phyloP scores from a whole-genome alignment of 2,329 filamentous ascomycete species.

The Xylaria sp. region DNA sequence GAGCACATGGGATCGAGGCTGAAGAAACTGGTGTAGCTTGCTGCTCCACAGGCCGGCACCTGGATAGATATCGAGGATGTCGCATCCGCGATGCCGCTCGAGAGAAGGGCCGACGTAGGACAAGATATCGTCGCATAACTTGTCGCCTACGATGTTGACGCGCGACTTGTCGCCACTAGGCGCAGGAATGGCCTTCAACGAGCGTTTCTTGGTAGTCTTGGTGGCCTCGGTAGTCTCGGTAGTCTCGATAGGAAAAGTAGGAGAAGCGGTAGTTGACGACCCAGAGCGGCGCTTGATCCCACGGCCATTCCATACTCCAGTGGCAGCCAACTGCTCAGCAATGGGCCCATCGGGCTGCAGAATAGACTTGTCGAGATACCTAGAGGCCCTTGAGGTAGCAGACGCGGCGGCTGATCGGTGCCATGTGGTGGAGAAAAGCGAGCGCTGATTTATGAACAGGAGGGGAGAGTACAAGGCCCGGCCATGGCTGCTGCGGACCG shows the following conservation, averaged over 20 bases:
- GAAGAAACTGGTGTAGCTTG: conserved; percentile 73
- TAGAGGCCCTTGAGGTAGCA: background rate
- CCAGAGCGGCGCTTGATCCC: background rate
- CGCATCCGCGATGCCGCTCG: conserved; percentile 74
- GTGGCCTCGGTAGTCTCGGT: no score
- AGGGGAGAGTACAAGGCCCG: conserved; percentile 28
- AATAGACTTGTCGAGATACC: conserved; percentile 4
- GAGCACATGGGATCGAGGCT: conserved; percentile 82
- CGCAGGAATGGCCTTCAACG: background rate
- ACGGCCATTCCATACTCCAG: conserved; percentile 26
- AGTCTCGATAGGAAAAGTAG: no score
- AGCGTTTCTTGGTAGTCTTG: background rate
- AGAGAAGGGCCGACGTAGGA: conserved; percentile 72
- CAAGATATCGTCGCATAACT: conserved; percentile 70
- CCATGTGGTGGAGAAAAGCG: conserved; percentile 17
- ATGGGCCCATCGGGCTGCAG: conserved; percentile 17
- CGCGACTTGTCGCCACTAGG: conserved; percentile 46
- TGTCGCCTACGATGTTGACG: conserved; percentile 58
- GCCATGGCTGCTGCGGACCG: conserved; percentile 32
- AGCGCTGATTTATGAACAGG: conserved; percentile 11
- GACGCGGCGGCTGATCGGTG: background rate
- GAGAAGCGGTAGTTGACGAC: no score
- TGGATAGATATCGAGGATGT: conserved; percentile 86
- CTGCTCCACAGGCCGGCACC: conserved; percentile 79
- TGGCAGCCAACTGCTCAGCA: conserved; percentile 33